Percentiles rank a stretch among this genome's conserved stretches.
These are phyloP conservation scores for Calonectria pteridis DNA, from an alignment of 2,329 filamentous ascomycete species.

Conservation along the genomic window DNA sequence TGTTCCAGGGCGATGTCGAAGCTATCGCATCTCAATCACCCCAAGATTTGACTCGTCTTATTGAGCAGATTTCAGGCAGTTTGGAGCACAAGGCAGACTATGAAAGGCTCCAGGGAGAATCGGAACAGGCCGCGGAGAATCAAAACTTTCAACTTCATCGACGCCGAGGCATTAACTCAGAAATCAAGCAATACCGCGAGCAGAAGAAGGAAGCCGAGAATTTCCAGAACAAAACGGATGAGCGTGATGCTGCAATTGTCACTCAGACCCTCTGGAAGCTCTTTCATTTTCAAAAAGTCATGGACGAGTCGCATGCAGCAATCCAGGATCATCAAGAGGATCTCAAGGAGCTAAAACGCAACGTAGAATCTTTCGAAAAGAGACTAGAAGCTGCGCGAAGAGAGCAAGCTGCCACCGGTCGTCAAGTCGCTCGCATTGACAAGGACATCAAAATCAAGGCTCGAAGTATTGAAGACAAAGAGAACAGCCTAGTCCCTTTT, in stretches of 20 bases:
- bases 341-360: slow-evolving; percentile 90
- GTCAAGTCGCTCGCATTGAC: slow-evolving; percentile 85
- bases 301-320: slow-evolving; percentile 90
- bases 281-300: slow-evolving; percentile 92
- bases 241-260: slow-evolving; percentile 91
- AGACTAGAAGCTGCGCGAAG: slow-evolving; percentile 84
- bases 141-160: slow-evolving; percentile 90
- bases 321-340: slow-evolving; percentile 96
- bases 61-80: slow-evolving; percentile 98
- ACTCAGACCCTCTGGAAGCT: slow-evolving; percentile 97
- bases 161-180: slow-evolving; percentile 93
- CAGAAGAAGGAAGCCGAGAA: slow-evolving; percentile 96
- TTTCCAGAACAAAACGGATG: slow-evolving; percentile 90
- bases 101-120: slow-evolving; percentile 87
- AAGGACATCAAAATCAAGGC: slow-evolving; percentile 87
- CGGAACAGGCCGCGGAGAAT: slow-evolving; percentile 88
- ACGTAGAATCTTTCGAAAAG: slow-evolving; percentile 85
- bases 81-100: slow-evolving; percentile 95
- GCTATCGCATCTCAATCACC: slow-evolving; percentile 96
- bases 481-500: slow-evolving; percentile 88
- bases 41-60: slow-evolving; percentile 90
- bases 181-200: slow-evolving; percentile 97
- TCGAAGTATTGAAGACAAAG: slow-evolving; percentile 86
- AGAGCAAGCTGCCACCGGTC: slow-evolving; percentile 82
- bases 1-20: slow-evolving; percentile 98